Evolutionary conservation across 2,329 filamentous ascomycete genomes (phyloP).

Genomic region (Scytalidium lignicola): DNA sequence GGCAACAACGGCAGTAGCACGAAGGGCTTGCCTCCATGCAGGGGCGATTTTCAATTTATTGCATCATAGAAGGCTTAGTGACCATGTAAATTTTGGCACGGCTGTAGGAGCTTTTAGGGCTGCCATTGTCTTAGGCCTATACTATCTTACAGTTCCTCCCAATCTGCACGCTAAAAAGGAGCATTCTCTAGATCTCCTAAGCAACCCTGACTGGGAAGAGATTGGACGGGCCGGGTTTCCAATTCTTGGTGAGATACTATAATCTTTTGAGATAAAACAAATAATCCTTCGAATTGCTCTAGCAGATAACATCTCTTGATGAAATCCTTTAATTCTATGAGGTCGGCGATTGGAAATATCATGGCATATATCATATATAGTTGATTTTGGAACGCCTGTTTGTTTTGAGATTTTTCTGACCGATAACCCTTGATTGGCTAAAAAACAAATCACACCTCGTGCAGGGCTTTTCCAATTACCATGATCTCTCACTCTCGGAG

Average conservation of each 20-base stretch:
- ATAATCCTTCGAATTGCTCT: too few species aligned
- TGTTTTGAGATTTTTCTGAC: too few species aligned
- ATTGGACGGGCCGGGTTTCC: not conserved
- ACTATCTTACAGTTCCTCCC: not conserved
- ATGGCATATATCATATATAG: too few species aligned
- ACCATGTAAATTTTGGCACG: not conserved
- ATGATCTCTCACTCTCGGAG: too few species aligned
- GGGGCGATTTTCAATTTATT: not conserved
- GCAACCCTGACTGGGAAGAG: not conserved
- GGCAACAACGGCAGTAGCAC: not conserved
- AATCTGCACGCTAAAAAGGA: not conserved
- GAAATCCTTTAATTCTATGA: too few species aligned
- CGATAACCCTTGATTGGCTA: too few species aligned
- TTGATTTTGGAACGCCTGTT: too few species aligned
- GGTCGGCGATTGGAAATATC: too few species aligned
- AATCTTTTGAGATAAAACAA: not conserved
- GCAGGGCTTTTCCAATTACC: slow-evolving; percentile 17
- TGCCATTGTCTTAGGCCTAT: not conserved
- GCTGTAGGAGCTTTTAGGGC: not conserved
- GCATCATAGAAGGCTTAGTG: not conserved
- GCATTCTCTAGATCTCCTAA: not conserved
- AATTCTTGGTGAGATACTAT: not conserved
- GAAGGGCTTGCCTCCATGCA: not conserved
- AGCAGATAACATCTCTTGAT: too few species aligned
- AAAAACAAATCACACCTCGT: slow-evolving; percentile 12